These are phyloP conservation scores for Monilinia aucupariae DNA, from an alignment of 2,329 filamentous ascomycete genomes.

Conservation along the genomic window DNA sequence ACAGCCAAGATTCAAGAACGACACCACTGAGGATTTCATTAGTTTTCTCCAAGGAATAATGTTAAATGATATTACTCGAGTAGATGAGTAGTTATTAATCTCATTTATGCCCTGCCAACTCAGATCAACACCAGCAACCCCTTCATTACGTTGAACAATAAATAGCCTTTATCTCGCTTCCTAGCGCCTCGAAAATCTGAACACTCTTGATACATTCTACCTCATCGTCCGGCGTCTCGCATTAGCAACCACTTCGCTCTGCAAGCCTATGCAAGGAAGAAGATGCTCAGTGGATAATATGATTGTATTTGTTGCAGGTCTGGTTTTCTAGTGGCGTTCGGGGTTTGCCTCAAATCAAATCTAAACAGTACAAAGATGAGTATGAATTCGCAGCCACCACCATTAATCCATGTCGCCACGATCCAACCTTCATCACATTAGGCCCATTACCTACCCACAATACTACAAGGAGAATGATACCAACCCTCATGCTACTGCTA, in stretches of 20 bases:
- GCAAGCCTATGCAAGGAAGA: background rate
- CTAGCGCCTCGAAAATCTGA: background rate
- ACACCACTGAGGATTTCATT: no score
- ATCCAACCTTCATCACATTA: no score
- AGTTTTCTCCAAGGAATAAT: no score
- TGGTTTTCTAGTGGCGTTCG: slow-evolving; percentile 11
- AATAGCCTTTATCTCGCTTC: background rate
- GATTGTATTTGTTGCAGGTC: slow-evolving; percentile 10
- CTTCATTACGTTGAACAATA: no score
- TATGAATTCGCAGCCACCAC: no score
- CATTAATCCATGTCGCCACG: no score
- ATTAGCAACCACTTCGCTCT: background rate
- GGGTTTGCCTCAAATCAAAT: background rate
- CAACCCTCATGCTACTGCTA: no score
- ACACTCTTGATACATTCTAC: background rate
- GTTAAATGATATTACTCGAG: no score
- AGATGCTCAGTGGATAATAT: background rate
- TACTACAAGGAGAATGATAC: no score
- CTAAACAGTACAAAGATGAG: background rate
- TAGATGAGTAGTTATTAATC: no score
- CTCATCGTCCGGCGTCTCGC: background rate
- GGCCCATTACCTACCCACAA: no score
- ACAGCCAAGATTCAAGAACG: background rate
- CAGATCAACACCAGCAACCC: background rate
- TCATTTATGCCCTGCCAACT: background rate